Evolutionary conservation across 352 stramenopile species (phyloP), one percentile per base, ranked within the genome.

Genomic region (Pythium apleroticum): DNA sequence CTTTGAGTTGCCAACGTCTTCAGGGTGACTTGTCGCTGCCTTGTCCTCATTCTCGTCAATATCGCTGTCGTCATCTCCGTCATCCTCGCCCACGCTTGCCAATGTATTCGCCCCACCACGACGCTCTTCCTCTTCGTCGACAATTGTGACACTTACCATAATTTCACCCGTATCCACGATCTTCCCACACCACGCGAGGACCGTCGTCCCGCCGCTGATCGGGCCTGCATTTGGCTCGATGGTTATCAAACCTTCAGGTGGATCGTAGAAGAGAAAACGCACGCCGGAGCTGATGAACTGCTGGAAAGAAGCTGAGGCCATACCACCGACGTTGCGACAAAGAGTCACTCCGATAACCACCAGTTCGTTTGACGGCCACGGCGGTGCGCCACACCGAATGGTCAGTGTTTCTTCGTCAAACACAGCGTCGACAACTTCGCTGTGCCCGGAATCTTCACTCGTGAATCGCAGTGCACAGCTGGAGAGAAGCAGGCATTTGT

Each of bases 241-340:
- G 7, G 60, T 76, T 50, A 90, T 91, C 28, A 80, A 53, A 0
- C 80, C 83, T n/a, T 88, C 64, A 0, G 83, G 83, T 3, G 81
- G 83, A 25, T 91, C 79, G 53, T 91, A 91, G 28, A 90, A 91
- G 17, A 91, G 59, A 52, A 88, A 91, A 27, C 87, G 75, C 19
- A 89, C 67, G 2, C 46, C 69, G 9, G 80, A 79, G 24, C 78
- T 63, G 6, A 73, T 65, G 45, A 88, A 91, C 20, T 80, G 49
- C 19, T 75, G 57, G 0, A 62, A 63, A 0, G 68, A 41, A 0
- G 68, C 53, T 28, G 52, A 56, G 0, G 69, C 22, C n/a, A 50
- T n/a, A 22, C 41, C 50, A 19, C 30, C 39, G 20, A 39, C 28
- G 22, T 50, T 20, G 6, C 28, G 54, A 27, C 58, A 55, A 2